phyloP scores from a whole-genome alignment of 306 rosid genomes.

The Castanospermum australe region DNA sequence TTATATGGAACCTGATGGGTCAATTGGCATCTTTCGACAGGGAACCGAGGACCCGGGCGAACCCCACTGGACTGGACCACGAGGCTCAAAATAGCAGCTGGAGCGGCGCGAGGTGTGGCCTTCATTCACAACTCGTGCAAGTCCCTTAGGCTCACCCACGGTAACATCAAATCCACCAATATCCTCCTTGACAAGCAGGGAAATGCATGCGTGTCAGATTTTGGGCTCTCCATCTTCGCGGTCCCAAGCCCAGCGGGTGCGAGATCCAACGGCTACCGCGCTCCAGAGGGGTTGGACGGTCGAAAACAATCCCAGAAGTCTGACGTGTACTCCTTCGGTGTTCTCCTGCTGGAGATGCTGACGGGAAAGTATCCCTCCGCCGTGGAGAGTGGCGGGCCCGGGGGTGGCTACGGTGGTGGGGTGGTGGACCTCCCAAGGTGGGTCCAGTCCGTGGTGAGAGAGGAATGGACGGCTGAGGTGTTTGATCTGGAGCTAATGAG shows the following conservation, averaged over 20 bases:
- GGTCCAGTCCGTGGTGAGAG: slow-evolving; percentile 97
- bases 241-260: slow-evolving; percentile 31
- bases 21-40: slow-evolving; percentile 34
- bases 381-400: slow-evolving; percentile 50
- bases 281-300: slow-evolving; percentile 78
- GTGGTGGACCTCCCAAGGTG: slow-evolving; percentile 78
- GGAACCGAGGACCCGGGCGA: slow-evolving; percentile 93
- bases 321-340: slow-evolving; percentile 88
- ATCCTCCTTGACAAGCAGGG: slow-evolving; percentile 71
- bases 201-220: slow-evolving; percentile 76
- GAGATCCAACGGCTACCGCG: slow-evolving; percentile 77
- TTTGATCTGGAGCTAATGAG: slow-evolving; percentile 95
- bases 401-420: slow-evolving; percentile 46
- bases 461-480: slow-evolving; percentile 99
- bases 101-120: slow-evolving; percentile 75
- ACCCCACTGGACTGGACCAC: slow-evolving; percentile 97
- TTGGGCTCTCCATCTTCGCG: slow-evolving; percentile 67
- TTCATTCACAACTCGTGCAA: slow-evolving; percentile 74
- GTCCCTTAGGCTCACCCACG: slow-evolving; percentile 69
- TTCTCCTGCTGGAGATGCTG: slow-evolving; percentile 76
- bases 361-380: slow-evolving; percentile 88
- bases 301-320: slow-evolving; percentile 65
- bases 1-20: slow-evolving; percentile 21
- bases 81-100: slow-evolving; percentile 84
- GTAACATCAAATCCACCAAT: slow-evolving; percentile 89